Base-by-base conservation (phyloP, 2,329 filamentous ascomycete genomes). In the Botrytis tulipae region DNA sequence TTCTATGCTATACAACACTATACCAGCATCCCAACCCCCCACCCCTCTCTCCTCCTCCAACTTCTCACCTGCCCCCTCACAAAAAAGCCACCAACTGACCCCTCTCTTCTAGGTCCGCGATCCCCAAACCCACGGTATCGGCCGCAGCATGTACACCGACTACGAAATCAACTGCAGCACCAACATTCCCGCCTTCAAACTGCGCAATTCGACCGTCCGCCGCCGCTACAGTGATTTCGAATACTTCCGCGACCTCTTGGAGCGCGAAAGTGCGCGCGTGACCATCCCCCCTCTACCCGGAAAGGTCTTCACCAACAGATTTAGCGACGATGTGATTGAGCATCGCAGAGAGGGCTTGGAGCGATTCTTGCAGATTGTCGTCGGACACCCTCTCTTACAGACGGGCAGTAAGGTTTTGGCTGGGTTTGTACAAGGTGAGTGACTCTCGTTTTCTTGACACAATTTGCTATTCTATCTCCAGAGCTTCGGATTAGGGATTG, bases 101-200 rank as follows among this genome's bases (percentile, higher is more conserved):
- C 68, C 46, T 63, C 59, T 8, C 60, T 70, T 46, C 29, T 83
- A 97, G 94, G 94, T 98, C 79, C 92, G 92, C 82, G 96, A 96
- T 83, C 96, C 96, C 48, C 92, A 94, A 84, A 97, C 95, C 42
- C 94, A 97, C 84, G 96, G 97, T 82, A 94, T 96, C 81, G 95
- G 95, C 77, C 93, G 96, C 78, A 90, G 90, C 85, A 97, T 97
- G 94, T 98, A 98, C 87, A 99, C 96, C 72, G 96, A 97, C 84
- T 99, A 98, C 87, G 95, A 98, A 84, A 98, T 99, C 81, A 89
- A 97, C 79, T 97, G 96, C 86, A 92, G 93, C 80, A 99, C 96
- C 84, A 99, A 99, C 85, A 99, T 99, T 82, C 96, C 96, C 74
- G 95, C 96, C 79, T 99, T 99, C 89, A 98, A 98, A 86, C 90